Evolutionary conservation across 2,329 filamentous ascomycete species (phyloP), one percentile per base, ranked within the genome.

Genomic region (Delphinella strobiligena): DNA sequence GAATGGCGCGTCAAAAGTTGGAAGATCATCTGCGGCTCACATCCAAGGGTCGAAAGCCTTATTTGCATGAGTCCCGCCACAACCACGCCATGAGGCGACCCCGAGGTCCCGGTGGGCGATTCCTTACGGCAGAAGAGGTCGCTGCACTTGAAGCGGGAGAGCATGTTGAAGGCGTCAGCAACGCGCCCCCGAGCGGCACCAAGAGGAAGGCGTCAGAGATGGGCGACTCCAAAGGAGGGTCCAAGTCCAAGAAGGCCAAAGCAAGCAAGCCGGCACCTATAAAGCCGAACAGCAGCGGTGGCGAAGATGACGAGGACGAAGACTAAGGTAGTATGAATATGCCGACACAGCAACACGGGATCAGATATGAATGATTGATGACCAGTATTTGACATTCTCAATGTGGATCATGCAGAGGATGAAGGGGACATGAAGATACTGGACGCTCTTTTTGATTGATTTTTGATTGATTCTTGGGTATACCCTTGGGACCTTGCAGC

Each of bases 31-130:
- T 98, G 32, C 78, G 91, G 31, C 67, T 96, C 42, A 96, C 91
- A 0, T 93, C 82, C 8, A 98, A 98, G 64, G 89, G 89, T 18
- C 78, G 91, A 27, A 96, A 95, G 64, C 91, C 91, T 3, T 98
- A 98, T 54, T 72, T 98, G 22, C 91, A 98, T 63, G 91, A 98
- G 59, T 96, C 89, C 18, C 75, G 91, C 54, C 91, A 98, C 61
- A 96, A 96, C 56, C 91, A 98, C 61, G 91, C 91, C 8, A 98
- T 98, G 91, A 79, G 91, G 42, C 72, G 91, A 52, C 91, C 91
- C 19, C 78, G 91, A 57, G 91, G 91, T 12, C 91, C 91, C 1
- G 91, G 91, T 38, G 91, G 91, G 16, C 80, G 91, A 17, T 98
- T 98, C 70, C 66, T 98, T 59, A 98, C 91, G 0, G 89, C 91